phyloP scores from a whole-genome alignment of 2,329 filamentous ascomycete genomes.

The Calycina marina region DNA sequence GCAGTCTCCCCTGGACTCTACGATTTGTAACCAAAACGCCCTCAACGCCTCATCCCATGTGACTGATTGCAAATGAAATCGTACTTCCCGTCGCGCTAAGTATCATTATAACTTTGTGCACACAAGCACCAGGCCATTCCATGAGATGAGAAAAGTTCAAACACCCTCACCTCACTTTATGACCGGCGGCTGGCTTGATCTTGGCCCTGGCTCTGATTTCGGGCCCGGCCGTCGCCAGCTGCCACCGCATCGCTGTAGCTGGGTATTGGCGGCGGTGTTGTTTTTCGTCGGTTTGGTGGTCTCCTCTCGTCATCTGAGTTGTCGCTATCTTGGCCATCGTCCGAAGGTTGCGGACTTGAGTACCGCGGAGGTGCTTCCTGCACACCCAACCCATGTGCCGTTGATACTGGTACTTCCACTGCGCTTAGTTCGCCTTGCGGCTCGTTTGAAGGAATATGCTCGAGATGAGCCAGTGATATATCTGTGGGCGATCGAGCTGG shows the following conservation, averaged over 20 bases:
- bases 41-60: no score
- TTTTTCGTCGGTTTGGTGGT: slow-evolving; percentile 30
- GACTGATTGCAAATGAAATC: no score
- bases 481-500: slow-evolving; percentile 86
- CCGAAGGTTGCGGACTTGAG: slow-evolving; percentile 48
- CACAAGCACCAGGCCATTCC: no score
- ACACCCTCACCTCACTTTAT: no score
- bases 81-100: no score
- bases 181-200: no score
- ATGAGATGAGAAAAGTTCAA: no score
- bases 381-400: slow-evolving; percentile 8
- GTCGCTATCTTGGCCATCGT: slow-evolving; percentile 36
- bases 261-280: slow-evolving; percentile 22
- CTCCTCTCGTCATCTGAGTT: slow-evolving; percentile 38
- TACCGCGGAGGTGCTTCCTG: slow-evolving; percentile 55
- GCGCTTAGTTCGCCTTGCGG: slow-evolving; percentile 42
- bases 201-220: slow-evolving; percentile 10
- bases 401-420: slow-evolving; percentile 12
- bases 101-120: no score
- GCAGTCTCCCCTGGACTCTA: no score
- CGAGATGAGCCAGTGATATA: slow-evolving; percentile 81
- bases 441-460: slow-evolving; percentile 52
- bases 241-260: slow-evolving; percentile 23
- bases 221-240: slow-evolving; percentile 15
- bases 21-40: no score